Base-by-base conservation (phyloP, 768 basidiomycete genomes). In the Daedaleopsis nitida region DNA sequence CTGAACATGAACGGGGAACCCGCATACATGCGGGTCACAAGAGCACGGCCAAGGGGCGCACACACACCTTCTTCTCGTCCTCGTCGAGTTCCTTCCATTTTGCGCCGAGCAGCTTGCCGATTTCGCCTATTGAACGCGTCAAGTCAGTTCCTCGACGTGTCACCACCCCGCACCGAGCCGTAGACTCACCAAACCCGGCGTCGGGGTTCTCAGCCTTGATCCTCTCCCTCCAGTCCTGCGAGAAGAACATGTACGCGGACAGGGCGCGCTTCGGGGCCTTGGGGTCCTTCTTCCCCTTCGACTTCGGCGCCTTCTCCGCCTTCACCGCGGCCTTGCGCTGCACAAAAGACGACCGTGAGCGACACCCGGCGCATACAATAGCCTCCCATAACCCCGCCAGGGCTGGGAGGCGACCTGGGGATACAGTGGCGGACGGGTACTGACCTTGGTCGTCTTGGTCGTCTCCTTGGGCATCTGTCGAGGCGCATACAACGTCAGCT, bases 221-320 rank as follows among this genome's bases (percentile, higher is more conserved):
- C 73, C 91, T 86, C 77, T 96, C 91, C 72, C 96, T 85, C 92
- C 93, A 91, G 75, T 94, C 96, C 75, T 95, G 92, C 69, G 86
- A 88, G 83, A 98, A 98, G 89, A 95, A 95, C 96, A 98, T 97
- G 81, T 97, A 98, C 43, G 96, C 94, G 34, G 95, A 97, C 49
- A 97, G 83, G 0, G 93, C 91, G 56, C 95, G 87, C 80, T 98
- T 97, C 63, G 94, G 94, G 48, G 88, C 86, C 75, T 90, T 89
- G 63, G 84, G 85, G 74, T 94, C 88, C 77, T 92, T 94, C 78
- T 89, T 86, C 61, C 75, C 74, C 72, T 86, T 86, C 65, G 81
- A 71, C 19, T 69, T 76, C 39, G 79, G 63, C 19, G 80, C 77
- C 67, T 86, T 86, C 68, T 89, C 88, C 23, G 82, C 80, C 77